Base-by-base conservation (phyloP, 345 rosid species). In the Salix purpurea region DNA sequence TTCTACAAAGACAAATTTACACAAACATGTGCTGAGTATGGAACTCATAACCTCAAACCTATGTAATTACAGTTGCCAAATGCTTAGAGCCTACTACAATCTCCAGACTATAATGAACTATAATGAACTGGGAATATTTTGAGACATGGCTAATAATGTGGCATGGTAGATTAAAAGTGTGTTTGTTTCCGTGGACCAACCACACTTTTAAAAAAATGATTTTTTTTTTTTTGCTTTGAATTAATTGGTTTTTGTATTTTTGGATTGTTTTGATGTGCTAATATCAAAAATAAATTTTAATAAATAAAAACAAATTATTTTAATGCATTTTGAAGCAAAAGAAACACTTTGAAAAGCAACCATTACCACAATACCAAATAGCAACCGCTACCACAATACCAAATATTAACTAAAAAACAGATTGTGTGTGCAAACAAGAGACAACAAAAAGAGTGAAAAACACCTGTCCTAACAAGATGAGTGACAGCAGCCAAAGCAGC, bases 401-500 rank as follows among this genome's bases (percentile, higher is more conserved):
- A 36, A 36, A 36, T 36, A 36, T 36, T 36, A 36, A 5, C 37
- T 8, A 74, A 19, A 65, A 10, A 18, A 76, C 28, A 1, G 42
- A 12, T 37, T 39, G 18, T 2, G 13, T 32, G 5, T 62, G 12
- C 21, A 36, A 11, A 65, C n/a, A 66, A 78, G 21, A 60, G 18
- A 46, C 34, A 62, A 14, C 4, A 8, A 60, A 23, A 37, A 21
- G 23, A 75, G 11, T 5, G 39, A 68, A n/a, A 72, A 70, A 60
- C 76, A 96, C 99, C 98, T 69, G 81, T 73, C 84, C 78, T 82
- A 79, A 96, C 72, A 76, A 94, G 97, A 84, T 88, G 94, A 13
- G 89, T 74, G 71, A 92, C 97, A 69, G 98, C 87, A 78, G 90
- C 79, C 82, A 94, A 89, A 79, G 98, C 99, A 87, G 98, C 99